Evolutionary conservation across 2,329 filamentous ascomycete species (phyloP).

Genomic region (Neobulgaria alba): DNA sequence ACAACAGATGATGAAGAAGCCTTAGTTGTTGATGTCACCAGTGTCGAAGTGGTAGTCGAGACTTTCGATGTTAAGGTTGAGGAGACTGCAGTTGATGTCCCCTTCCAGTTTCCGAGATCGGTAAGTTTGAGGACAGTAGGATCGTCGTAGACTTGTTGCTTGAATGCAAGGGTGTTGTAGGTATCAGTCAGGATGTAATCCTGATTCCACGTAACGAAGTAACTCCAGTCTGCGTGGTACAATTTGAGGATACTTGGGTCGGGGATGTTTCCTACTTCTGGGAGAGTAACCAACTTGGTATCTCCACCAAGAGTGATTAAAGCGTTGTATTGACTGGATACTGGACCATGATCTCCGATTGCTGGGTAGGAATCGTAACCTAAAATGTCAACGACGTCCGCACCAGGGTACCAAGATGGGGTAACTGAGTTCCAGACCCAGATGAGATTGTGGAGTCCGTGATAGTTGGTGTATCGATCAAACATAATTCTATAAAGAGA

Average conservation of each 20-base stretch:
- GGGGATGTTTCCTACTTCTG: constrained; percentile 40
- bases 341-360: constrained; percentile 27
- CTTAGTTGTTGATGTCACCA: not conserved
- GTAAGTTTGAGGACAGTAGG: constrained; percentile 22
- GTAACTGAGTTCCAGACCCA: constrained; percentile 43
- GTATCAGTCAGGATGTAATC: constrained; percentile 34
- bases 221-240: constrained; percentile 39
- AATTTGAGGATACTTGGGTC: constrained; percentile 30
- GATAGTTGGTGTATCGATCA: constrained; percentile 36
- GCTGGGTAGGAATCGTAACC: constrained; percentile 38
- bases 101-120: constrained; percentile 24
- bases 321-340: constrained; percentile 36
- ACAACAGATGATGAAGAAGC: not conserved
- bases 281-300: constrained; percentile 39
- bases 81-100: not conserved
- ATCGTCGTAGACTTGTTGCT: constrained; percentile 30
- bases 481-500: constrained; percentile 37
- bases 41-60: not conserved
- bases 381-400: constrained; percentile 37
- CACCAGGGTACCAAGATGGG: constrained; percentile 39
- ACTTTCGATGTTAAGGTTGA: not conserved
- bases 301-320: constrained; percentile 35
- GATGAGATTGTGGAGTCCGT: constrained; percentile 38
- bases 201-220: constrained; percentile 39
- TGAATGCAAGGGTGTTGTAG: constrained; percentile 26